Base-by-base conservation (phyloP, 2,329 filamentous ascomycete species). In the Thielaviopsis populi region DNA sequence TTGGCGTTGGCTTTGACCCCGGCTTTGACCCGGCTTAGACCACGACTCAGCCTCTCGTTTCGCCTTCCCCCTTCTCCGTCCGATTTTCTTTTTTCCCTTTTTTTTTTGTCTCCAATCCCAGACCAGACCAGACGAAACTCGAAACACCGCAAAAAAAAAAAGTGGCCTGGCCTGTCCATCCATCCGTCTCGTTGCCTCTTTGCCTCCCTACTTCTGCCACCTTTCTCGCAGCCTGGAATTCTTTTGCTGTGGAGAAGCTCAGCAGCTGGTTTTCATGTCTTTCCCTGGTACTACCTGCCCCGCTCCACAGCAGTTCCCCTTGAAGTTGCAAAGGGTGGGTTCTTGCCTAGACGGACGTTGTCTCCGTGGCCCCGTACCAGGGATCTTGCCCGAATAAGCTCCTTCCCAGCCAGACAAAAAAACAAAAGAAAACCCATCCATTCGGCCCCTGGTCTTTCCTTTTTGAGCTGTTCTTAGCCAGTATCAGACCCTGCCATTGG, bases 381-480 rank as follows among this genome's bases (percentile, higher is more conserved):
- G 42, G 42, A 46, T 46, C 15, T n/a, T 46, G 42, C 42, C 42
- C n/a, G 17, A 46, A 46, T 19, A 17, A 15, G 42, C 42, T 46
- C 4, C 27, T 15, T 58, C 54, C 27, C n/a, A 22, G 30, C 30
- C 54, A 58, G 15, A 30, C 50, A 24, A 22, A 24, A 24, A 4
- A 48, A 11, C 8, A 48, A 19, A 48, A 24, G n/a, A 13, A 50
- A 33, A 48, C 19, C 40, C 54, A 17, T n/a, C 24, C 30, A 5
- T 19, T 30, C 40, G 27, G 54, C 37, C 54, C 59, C 24, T 50
- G 22, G 24, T 50, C 46, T 50, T 61, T 61, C 59, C 59, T 24
- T 61, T 61, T 61, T 61, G 17, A 48, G 59, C 24, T 33, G 22
- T 33, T 43, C 59, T 61, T 61, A 41, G 41, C 59, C 27, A 37